Evolutionary conservation across 345 rosid species (phyloP).

Genomic region (Physaria fendleri): DNA sequence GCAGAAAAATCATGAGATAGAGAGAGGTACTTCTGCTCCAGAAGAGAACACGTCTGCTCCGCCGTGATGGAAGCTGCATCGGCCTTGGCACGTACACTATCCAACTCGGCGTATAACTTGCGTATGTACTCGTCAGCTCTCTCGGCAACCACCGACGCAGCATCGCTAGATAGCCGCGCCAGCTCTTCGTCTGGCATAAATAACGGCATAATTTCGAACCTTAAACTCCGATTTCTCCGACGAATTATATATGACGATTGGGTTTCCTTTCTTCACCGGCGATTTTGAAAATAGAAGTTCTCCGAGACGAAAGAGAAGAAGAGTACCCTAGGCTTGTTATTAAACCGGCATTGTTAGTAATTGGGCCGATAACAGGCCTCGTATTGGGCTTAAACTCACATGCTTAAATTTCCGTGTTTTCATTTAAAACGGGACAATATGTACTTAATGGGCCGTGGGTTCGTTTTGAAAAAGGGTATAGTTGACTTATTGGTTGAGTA

Average conservation of each 20-base stretch:
- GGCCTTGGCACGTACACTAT: slow-evolving; percentile 66
- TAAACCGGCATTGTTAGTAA: neutral
- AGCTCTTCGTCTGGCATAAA: slow-evolving; percentile 92
- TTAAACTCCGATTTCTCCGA: slow-evolving; percentile 10
- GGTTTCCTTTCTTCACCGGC: neutral
- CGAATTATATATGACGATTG: neutral
- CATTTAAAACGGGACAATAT: too few species aligned
- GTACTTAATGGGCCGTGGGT: too few species aligned
- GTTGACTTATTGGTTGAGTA: too few species aligned
- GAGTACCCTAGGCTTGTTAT: neutral
- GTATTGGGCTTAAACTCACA: slow-evolving; percentile 14
- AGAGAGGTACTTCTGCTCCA: slow-evolving; percentile 88
- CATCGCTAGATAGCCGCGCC: slow-evolving; percentile 54
- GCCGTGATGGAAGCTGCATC: slow-evolving; percentile 88
- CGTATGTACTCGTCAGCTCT: slow-evolving; percentile 76
- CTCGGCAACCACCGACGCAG: slow-evolving; percentile 50
- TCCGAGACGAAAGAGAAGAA: neutral
- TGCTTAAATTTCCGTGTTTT: too few species aligned
- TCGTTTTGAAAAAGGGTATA: too few species aligned
- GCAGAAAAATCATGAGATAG: slow-evolving; percentile 54
- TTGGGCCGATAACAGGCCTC: neutral
- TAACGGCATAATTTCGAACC: slow-evolving; percentile 50
- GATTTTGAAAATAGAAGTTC: slow-evolving; percentile 1
- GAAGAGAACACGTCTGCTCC: slow-evolving; percentile 91
- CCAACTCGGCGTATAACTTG: slow-evolving; percentile 50